Evolutionary conservation across 805 yeast genomes (phyloP).

Genomic region (Lipomyces kockii): DNA sequence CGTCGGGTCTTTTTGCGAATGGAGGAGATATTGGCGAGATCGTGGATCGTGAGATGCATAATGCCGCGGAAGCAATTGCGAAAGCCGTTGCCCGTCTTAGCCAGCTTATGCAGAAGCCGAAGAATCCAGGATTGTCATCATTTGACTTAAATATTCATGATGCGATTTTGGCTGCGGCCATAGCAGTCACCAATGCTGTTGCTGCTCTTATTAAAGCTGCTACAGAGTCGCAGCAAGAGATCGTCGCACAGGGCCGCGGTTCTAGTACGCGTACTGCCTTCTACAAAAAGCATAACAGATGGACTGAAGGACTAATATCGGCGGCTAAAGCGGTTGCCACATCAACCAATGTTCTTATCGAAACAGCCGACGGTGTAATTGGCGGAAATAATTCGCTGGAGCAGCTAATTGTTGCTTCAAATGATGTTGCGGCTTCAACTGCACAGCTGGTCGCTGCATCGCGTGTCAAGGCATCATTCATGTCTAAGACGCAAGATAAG

Average conservation of each 20-base stretch:
- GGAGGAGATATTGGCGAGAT: slow-evolving; percentile 66
- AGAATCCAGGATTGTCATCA: slow-evolving; percentile 58
- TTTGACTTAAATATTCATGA: slow-evolving; percentile 72
- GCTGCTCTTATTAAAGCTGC: slow-evolving; percentile 73
- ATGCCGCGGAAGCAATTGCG: slow-evolving; percentile 72
- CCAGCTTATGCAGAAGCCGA: slow-evolving; percentile 54
- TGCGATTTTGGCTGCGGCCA: slow-evolving; percentile 76
- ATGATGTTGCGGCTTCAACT: slow-evolving; percentile 89
- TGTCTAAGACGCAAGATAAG: slow-evolving; percentile 74
- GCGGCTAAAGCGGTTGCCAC: slow-evolving; percentile 87
- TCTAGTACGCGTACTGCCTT: slow-evolving; percentile 69
- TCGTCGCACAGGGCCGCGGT: slow-evolving; percentile 73
- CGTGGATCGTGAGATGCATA: slow-evolving; percentile 73
- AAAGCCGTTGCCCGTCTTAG: slow-evolving; percentile 66
- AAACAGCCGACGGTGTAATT: slow-evolving; percentile 85
- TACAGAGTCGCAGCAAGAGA: slow-evolving; percentile 79
- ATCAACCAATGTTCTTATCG: slow-evolving; percentile 78
- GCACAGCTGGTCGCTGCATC: slow-evolving; percentile 93
- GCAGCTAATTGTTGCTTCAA: slow-evolving; percentile 85
- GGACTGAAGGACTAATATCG: slow-evolving; percentile 92
- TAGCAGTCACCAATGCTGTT: slow-evolving; percentile 79
- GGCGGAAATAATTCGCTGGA: slow-evolving; percentile 69
- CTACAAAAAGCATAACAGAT: slow-evolving; percentile 83
- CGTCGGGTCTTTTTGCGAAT: slow-evolving; percentile 36
- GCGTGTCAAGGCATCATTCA: slow-evolving; percentile 77